Conservation (phyloP, 108 stramenopile species). For the Pseudonitzschia multiseries region DNA sequence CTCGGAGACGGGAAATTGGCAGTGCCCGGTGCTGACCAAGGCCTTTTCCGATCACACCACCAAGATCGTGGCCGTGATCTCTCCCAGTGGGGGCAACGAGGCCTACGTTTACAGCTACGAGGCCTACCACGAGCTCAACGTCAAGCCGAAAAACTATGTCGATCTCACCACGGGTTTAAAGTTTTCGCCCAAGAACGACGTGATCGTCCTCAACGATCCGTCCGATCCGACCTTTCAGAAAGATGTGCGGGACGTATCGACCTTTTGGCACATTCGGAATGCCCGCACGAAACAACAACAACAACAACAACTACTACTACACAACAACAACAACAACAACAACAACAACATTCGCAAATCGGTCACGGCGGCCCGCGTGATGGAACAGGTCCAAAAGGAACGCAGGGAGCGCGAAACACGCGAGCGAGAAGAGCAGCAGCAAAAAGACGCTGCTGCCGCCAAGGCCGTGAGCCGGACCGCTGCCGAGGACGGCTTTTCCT, state of each 20-base stretch:
- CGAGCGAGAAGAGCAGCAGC: conserved; percentile 3
- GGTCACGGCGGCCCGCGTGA: conserved; percentile 76
- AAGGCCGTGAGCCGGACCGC: not conserved
- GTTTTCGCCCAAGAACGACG: conserved; percentile 71
- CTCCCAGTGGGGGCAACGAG: conserved; percentile 21
- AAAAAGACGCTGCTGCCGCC: not conserved
- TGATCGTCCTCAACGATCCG: conserved; percentile 79
- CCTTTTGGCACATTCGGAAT: conserved; percentile 68
- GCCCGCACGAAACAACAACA: conserved; percentile 33
- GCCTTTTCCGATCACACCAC: conserved; percentile 78
- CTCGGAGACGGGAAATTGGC: conserved; percentile 80
- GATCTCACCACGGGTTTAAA: conserved; percentile 75
- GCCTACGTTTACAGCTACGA: conserved; percentile 87
- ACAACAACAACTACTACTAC: not conserved
- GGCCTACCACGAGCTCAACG: conserved; percentile 82
- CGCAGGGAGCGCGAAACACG: conserved; percentile 2
- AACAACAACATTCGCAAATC: conserved; percentile 48
- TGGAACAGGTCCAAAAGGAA: conserved; percentile 65
- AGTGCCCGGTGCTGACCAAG: conserved; percentile 97
- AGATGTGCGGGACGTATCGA: conserved; percentile 61
- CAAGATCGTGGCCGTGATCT: conserved; percentile 87
- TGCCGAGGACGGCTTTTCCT: conserved; percentile 6
- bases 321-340: not conserved
- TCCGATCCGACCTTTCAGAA: conserved; percentile 45
- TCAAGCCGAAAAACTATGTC: conserved; percentile 70